A percentile compares a stretch with the other conserved stretches of the same genome.
These are phyloP conservation scores for Plasmodium inui DNA, from an alignment of 169 alveolate species.

Conservation along the genomic window DNA sequence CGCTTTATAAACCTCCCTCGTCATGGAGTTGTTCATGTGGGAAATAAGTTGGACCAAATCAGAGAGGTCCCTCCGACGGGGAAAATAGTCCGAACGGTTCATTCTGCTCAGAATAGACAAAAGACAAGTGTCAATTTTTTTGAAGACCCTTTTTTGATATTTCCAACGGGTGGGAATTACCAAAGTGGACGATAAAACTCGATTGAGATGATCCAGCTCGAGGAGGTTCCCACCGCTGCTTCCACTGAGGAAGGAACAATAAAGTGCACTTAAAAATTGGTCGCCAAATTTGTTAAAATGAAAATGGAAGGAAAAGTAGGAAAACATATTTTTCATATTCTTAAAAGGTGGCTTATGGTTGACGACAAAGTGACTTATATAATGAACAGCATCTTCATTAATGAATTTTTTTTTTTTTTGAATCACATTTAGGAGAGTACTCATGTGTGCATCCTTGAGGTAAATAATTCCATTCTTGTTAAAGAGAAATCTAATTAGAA, in stretches of 20 bases:
- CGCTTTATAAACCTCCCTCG: constrained; percentile 7
- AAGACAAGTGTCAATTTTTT: constrained; percentile 6
- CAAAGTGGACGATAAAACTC: constrained; percentile 33
- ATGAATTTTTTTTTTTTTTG: constrained; percentile 33
- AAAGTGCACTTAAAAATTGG: constrained; percentile 22
- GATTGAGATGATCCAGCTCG: constrained; percentile 10
- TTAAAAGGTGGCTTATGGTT: constrained; percentile 64
- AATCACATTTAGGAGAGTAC: constrained; percentile 22
- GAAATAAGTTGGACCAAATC: constrained; percentile 19
- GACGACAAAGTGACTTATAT: constrained; percentile 26
- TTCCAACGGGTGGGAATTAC: constrained; percentile 4
- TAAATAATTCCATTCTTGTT: constrained; percentile 53
- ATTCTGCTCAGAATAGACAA: constrained; percentile 10
- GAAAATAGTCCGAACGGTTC: neutral
- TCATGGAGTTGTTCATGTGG: constrained; percentile 26
- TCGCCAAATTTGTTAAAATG: constrained; percentile 23
- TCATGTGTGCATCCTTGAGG: constrained; percentile 27
- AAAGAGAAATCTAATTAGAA: constrained; percentile 38
- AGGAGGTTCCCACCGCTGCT: neutral
- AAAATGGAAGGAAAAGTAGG: constrained; percentile 43
- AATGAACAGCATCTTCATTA: constrained; percentile 32
- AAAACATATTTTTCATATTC: constrained; percentile 27
- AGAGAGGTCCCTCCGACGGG: constrained; percentile 2
- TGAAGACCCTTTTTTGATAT: constrained; percentile 22
- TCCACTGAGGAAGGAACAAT: constrained; percentile 3